A percentile compares a stretch with the other conserved stretches of the same genome.
Conservation (phyloP, 192 early-diverging fungal genomes). For the Coemansia sp. region DNA sequence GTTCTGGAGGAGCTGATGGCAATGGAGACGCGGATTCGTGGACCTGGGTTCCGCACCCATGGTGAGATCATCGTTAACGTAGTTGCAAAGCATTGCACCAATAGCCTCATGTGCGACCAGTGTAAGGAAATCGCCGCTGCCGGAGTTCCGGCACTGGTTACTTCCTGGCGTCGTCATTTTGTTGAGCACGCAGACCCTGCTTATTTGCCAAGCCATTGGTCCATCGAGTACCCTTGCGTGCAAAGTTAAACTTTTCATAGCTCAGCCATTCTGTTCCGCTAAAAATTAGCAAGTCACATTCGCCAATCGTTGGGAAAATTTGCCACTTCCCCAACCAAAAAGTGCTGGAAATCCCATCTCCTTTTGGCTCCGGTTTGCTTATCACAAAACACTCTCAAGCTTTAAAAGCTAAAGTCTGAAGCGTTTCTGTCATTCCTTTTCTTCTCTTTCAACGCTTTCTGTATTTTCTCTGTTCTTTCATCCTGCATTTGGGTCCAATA, state of each 20-base stretch:
- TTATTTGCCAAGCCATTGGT: constrained; percentile 49
- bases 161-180: constrained; percentile 47
- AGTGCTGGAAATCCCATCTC: neutral
- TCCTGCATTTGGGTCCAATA: constrained; percentile 12
- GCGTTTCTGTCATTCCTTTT: neutral
- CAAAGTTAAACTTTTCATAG: neutral
- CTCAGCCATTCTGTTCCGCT: neutral
- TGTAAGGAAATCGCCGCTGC: constrained; percentile 17
- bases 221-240: constrained; percentile 16
- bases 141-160: constrained; percentile 28
- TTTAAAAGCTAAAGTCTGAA: neutral
- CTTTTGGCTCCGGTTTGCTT: neutral
- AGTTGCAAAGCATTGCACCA: neutral
- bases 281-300: neutral
- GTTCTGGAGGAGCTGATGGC: constrained; percentile 27
- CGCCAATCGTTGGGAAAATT: neutral
- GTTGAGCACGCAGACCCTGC: constrained; percentile 27
- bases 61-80: constrained; percentile 39
- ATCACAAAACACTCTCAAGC: neutral
- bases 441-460: constrained; percentile 13
- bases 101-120: constrained; percentile 16
- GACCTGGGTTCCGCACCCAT: constrained; percentile 42
- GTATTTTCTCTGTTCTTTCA: constrained; percentile 18
- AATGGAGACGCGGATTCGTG: constrained; percentile 24
- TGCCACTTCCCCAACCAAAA: neutral